Evolutionary conservation across 2,329 filamentous ascomycete species (phyloP).

Genomic region (Fusarium sp.): DNA sequence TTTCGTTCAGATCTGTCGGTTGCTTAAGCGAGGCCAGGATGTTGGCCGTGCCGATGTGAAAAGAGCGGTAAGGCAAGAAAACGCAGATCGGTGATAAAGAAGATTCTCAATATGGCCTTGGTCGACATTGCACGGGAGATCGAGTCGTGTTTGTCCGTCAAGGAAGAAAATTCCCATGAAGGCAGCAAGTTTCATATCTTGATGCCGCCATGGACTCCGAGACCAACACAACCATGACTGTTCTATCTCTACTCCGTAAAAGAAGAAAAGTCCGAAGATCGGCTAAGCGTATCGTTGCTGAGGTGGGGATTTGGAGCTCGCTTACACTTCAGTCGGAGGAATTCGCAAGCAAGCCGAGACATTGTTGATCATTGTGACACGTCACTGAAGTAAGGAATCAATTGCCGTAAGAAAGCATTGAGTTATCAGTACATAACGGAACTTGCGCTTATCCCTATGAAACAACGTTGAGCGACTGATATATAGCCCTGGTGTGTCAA

Average conservation of each 20-base stretch:
- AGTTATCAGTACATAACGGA: background rate
- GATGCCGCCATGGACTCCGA: background rate
- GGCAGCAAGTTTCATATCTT: background rate
- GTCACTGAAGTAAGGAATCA: background rate
- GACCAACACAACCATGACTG: background rate
- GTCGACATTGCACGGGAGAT: rapidly evolving
- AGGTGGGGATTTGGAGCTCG: background rate
- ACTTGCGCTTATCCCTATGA: background rate
- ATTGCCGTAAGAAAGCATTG: rapidly evolving
- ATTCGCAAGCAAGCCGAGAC: background rate
- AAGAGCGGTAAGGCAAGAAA: background rate
- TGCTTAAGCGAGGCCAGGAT: background rate
- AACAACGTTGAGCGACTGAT: background rate
- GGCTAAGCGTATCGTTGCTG: background rate
- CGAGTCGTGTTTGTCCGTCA: background rate
- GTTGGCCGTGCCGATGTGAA: background rate
- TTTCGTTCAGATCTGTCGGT: background rate
- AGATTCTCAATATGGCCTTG: background rate
- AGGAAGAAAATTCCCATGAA: background rate
- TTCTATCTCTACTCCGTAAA: background rate
- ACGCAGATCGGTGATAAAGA: background rate
- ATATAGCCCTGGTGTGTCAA: background rate
- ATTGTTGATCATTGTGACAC: background rate
- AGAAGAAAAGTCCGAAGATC: background rate
- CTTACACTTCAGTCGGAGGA: background rate